Percentiles rank a stretch among this genome's conserved stretches.
Conservation (phyloP, 768 basidiomycete species). For the Dioszegia crocea region DNA sequence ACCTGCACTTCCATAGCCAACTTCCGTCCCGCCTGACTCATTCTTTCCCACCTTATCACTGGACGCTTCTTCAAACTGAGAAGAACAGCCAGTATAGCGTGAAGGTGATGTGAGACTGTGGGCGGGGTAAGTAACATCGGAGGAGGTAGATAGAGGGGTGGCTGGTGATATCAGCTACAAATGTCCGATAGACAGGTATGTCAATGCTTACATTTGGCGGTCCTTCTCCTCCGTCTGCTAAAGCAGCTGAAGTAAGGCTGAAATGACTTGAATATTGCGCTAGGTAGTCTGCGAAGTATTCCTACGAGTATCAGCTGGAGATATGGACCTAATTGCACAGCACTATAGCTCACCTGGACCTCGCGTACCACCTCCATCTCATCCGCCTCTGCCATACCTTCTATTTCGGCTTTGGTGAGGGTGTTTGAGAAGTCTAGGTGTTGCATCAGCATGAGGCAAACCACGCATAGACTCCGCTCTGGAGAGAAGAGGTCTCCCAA, state of each 20-base stretch:
- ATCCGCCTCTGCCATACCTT: slow-evolving; percentile 86
- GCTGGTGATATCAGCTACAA: slow-evolving; percentile 20
- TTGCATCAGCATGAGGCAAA: slow-evolving; percentile 5
- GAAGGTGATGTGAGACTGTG: slow-evolving; percentile 72
- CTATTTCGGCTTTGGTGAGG: slow-evolving; percentile 81
- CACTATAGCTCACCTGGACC: slow-evolving; percentile 71
- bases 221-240: slow-evolving; percentile 47
- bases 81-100: slow-evolving; percentile 77
- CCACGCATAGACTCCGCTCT: too few species aligned
- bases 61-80: slow-evolving; percentile 96
- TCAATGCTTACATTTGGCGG: slow-evolving; percentile 43
- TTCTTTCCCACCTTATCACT: slow-evolving; percentile 85
- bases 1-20: slow-evolving; percentile 82
- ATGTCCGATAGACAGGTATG: not conserved
- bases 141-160: slow-evolving; percentile 47
- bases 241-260: slow-evolving; percentile 57
- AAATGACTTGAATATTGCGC: slow-evolving; percentile 81
- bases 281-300: slow-evolving; percentile 95
- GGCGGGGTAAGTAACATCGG: slow-evolving; percentile 43
- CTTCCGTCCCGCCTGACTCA: slow-evolving; percentile 87
- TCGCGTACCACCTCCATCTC: slow-evolving; percentile 95
- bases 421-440: slow-evolving; percentile 90
- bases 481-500: too few species aligned
- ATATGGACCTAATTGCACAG: not conserved
- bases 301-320: slow-evolving; percentile 52